A percentile compares a stretch with the other conserved stretches of the same genome.
These are phyloP conservation scores for Phytopythium litorale DNA, from an alignment of 352 stramenopile genomes.

Conservation along the genomic window DNA sequence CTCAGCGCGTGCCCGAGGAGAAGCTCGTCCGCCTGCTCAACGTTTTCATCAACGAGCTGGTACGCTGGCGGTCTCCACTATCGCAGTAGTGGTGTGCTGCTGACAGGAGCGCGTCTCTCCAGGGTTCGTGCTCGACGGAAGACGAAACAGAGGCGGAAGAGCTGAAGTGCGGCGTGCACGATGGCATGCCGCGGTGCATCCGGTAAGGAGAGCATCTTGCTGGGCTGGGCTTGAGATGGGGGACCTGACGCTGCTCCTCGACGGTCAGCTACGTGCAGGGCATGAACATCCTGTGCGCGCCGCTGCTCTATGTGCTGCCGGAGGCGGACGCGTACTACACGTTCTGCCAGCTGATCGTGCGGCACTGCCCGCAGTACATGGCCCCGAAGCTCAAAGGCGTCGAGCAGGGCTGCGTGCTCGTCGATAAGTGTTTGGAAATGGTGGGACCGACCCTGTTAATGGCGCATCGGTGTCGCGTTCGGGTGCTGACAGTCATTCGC, in stretches of 20 bases:
- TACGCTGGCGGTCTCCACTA: slow-evolving; percentile 1
- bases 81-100: background rate
- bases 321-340: slow-evolving; percentile 89
- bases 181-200: slow-evolving; percentile 39
- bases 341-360: slow-evolving; percentile 86
- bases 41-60: slow-evolving; percentile 89
- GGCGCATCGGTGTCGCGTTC: background rate
- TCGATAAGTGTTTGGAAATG: slow-evolving; percentile 78
- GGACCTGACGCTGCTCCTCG: background rate
- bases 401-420: slow-evolving; percentile 72
- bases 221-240: background rate
- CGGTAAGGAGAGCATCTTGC: slow-evolving; percentile 15
- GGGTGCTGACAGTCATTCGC: background rate
- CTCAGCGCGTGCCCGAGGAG: slow-evolving; percentile 84
- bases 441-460: slow-evolving; percentile 12
- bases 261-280: slow-evolving; percentile 85
- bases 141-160: slow-evolving; percentile 14
- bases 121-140: slow-evolving; percentile 25
- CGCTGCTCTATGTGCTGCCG: slow-evolving; percentile 91
- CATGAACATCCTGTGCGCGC: slow-evolving; percentile 90
- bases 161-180: slow-evolving; percentile 8
- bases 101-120: background rate
- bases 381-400: slow-evolving; percentile 83
- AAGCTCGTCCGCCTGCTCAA: slow-evolving; percentile 91
- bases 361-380: slow-evolving; percentile 90